Evolutionary conservation across 305 asterid species (phyloP), one percentile per base, ranked within the genome.

Genomic region (Rubia tinctorum): DNA sequence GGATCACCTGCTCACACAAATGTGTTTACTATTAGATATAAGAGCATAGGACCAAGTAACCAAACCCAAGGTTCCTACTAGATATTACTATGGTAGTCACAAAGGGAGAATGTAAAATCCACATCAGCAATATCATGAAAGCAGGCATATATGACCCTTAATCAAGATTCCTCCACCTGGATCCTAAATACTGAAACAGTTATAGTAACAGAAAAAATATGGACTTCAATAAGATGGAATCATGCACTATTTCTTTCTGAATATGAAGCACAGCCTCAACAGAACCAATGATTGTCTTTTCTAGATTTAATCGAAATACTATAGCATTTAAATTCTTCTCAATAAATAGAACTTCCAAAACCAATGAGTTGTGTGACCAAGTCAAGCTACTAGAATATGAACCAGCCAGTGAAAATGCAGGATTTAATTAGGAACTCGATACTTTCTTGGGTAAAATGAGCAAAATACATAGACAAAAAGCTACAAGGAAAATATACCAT

Each of bases 1-100:
- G 82, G 73, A 77, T 77, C 78, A 71, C 83, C 85, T 83, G 87
- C 73, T 12, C 74, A 75, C 23, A 60, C 71, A 60, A 58, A 13
- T 68, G 37, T 58, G 45, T 60, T 9, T 10, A 68, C 17, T 11
- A 30, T 14, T 65, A 39, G 22, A 15, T 49, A 22, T 12, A 73
- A 8, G 4, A 18, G 40, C 55, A 62, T 11, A n/a, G 53, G 27
- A 73, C 67, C 62, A 34, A 60, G 53, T 51, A 8, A 51, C 27
- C 7, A 42, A 5, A 51, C 44, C 44, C 42, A 39, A 34, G 5
- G 44, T 14, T 18, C 13, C 40, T n/a, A 63, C 27, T 55, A 13
- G 61, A 62, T 44, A 44, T 30, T 55, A 34, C 15, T 47, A 61
- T 43, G 30, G 30, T 65, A 45, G 37, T 34, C 45, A 73, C 2